Conservation (phyloP, 1,284 basidiomycete genomes). For the Taiwanofungus camphoratus region DNA sequence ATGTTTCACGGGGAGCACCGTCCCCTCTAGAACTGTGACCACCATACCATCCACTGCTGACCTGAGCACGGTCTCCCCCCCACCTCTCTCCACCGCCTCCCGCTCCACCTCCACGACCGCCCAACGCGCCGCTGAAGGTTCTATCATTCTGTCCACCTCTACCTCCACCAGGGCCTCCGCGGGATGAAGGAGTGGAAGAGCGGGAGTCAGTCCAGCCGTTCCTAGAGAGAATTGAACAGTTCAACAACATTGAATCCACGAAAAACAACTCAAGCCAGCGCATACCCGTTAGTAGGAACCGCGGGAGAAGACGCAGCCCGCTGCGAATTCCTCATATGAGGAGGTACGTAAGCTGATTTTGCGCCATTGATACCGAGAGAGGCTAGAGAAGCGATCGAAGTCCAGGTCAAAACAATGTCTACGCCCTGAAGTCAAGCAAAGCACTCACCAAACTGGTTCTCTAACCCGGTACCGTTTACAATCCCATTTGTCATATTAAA, state of each 20-base stretch:
- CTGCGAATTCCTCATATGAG: slow-evolving; percentile 81
- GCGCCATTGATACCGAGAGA: slow-evolving; percentile 67
- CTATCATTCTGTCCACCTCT: slow-evolving; percentile 43
- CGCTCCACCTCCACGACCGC: slow-evolving; percentile 32
- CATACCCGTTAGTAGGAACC: slow-evolving; percentile 45
- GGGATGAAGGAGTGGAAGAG: slow-evolving; percentile 47
- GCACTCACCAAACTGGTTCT: slow-evolving; percentile 74
- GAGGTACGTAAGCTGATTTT: slow-evolving; percentile 89
- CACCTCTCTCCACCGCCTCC: slow-evolving; percentile 46
- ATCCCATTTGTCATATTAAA: slow-evolving; percentile 85
- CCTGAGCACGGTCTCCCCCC: slow-evolving; percentile 33
- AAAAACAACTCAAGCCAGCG: slow-evolving; percentile 15
- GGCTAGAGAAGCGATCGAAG: slow-evolving; percentile 29
- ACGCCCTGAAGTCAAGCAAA: too few species aligned
- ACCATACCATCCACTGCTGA: slow-evolving; percentile 34
- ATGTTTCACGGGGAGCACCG: slow-evolving; percentile 43
- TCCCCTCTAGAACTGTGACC: slow-evolving; percentile 32
- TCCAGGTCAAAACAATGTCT: slow-evolving; percentile 15
- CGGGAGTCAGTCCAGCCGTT: slow-evolving; percentile 72
- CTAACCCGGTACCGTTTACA: slow-evolving; percentile 77
- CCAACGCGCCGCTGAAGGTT: slow-evolving; percentile 37
- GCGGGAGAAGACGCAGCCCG: slow-evolving; percentile 63
- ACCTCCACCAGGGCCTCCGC: slow-evolving; percentile 45
- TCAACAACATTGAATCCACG: slow-evolving; percentile 5
- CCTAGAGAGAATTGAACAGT: slow-evolving; percentile 29